A percentile compares a stretch with the other conserved stretches of the same genome.
These are phyloP conservation scores for Anastatica hierochuntica DNA, from an alignment of 345 rosid genomes.

Conservation along the genomic window DNA sequence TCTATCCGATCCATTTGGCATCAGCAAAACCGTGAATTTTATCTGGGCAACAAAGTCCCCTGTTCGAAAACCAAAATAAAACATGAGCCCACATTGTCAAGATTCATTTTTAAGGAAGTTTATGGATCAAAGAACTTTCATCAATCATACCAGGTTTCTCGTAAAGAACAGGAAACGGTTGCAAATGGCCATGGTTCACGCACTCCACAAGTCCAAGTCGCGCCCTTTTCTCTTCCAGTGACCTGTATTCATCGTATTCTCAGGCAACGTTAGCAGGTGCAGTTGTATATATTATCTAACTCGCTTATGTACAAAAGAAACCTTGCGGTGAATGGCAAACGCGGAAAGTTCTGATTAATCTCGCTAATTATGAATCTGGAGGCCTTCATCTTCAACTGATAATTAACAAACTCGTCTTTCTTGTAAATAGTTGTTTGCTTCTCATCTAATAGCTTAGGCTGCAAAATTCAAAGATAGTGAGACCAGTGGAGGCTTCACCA, in stretches of 20 bases:
- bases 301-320: conserved; percentile 18
- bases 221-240: conserved; percentile 95
- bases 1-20: conserved; percentile 97
- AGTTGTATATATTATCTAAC: neutral
- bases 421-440: conserved; percentile 89
- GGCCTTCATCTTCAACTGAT: conserved; percentile 96
- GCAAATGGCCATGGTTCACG: conserved; percentile 88
- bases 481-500: neutral
- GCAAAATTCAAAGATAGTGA: conserved; percentile 17
- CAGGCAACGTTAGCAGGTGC: neutral
- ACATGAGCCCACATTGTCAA: neutral
- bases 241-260: conserved; percentile 31
- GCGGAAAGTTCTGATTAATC: conserved; percentile 66
- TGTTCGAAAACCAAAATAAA: conserved; percentile 1
- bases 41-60: conserved; percentile 89
- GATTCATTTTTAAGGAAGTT: neutral
- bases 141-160: conserved; percentile 72
- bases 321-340: conserved; percentile 92
- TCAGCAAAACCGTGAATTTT: conserved; percentile 80
- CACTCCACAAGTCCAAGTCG: conserved; percentile 91
- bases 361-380: conserved; percentile 96
- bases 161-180: conserved; percentile 92
- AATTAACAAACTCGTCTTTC: conserved; percentile 72
- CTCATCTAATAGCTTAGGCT: conserved; percentile 96
- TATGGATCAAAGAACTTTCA: neutral